Conservation (phyloP, 1,284 basidiomycete genomes). For the Ceratobasidium sp. region DNA sequence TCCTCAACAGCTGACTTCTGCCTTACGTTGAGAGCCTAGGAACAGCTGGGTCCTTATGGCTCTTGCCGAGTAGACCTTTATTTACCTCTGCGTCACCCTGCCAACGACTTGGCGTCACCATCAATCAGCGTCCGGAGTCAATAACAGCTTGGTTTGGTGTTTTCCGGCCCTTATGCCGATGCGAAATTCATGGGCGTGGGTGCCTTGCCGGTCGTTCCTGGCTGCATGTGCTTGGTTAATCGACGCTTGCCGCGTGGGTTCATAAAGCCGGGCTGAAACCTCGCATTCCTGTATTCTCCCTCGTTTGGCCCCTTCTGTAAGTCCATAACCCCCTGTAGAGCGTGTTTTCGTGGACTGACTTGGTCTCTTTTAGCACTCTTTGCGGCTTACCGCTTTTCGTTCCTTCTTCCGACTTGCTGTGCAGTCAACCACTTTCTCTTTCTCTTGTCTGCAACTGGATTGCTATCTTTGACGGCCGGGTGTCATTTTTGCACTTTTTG, state of each 20-base stretch:
- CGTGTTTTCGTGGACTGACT: neutral
- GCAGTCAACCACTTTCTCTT: conserved; percentile 40
- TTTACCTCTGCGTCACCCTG: conserved; percentile 9
- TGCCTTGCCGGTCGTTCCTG: conserved; percentile 38
- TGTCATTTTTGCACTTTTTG: neutral
- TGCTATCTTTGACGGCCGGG: conserved; percentile 21
- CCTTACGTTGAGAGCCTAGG: no score
- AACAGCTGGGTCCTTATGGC: no score
- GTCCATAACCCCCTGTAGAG: neutral
- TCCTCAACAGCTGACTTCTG: no score
- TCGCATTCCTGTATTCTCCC: neutral
- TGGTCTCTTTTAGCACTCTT: conserved; percentile 23
- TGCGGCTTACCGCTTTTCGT: conserved; percentile 45
- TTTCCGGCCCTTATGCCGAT: no score
- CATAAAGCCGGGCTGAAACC: conserved; percentile 6
- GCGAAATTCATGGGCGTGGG: conserved; percentile 2
- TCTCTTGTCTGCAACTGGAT: conserved; percentile 34
- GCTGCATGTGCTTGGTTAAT: conserved; percentile 20
- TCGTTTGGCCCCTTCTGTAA: neutral
- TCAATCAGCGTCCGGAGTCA: neutral
- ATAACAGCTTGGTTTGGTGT: no score
- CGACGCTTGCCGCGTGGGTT: neutral
- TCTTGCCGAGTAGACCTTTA: no score
- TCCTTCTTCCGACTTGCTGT: conserved; percentile 37
- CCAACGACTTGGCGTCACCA: conserved; percentile 12